A percentile compares a stretch with the other conserved stretches of the same genome.
These are phyloP conservation scores for Sinapis alba DNA, from an alignment of 441 rosid species.

Conservation along the genomic window DNA sequence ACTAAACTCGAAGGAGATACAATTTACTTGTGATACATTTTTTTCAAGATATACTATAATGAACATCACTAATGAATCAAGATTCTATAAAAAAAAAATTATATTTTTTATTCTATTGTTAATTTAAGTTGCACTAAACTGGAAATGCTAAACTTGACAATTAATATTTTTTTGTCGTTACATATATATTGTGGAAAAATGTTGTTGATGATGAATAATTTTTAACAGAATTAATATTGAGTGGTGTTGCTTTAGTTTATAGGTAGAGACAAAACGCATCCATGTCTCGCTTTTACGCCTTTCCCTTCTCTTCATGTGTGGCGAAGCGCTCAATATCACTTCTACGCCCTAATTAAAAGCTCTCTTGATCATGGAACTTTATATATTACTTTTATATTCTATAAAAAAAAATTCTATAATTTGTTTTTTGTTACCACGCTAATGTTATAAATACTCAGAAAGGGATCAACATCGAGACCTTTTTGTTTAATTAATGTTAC, in stretches of 20 bases:
- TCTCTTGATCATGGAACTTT: constrained; percentile 39
- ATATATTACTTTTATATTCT: background rate
- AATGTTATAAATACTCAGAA: constrained; percentile 21
- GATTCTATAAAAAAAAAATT: background rate
- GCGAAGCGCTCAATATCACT: constrained; percentile 26
- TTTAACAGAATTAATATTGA: constrained; percentile 12
- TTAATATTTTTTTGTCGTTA: background rate
- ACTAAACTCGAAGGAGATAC: background rate
- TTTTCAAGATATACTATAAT: background rate
- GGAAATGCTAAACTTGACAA: background rate
- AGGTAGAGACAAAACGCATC: constrained; percentile 40
- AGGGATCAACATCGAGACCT: constrained; percentile 42
- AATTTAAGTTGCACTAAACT: background rate
- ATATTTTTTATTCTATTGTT: background rate
- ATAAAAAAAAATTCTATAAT: background rate
- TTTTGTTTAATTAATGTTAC: constrained; percentile 26
- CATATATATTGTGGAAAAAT: background rate
- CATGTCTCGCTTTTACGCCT: constrained; percentile 19
- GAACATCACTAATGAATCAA: background rate
- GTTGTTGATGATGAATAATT: background rate
- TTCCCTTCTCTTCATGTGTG: constrained; percentile 31
- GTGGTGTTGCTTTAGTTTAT: constrained; percentile 24
- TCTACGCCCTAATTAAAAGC: constrained; percentile 36
- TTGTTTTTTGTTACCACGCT: background rate
- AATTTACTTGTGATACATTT: background rate